A percentile compares a stretch with the other conserved stretches of the same genome.
Evolutionary conservation across 2,329 filamentous ascomycete species (phyloP).

Genomic region (Pestalotiopsis sp.): DNA sequence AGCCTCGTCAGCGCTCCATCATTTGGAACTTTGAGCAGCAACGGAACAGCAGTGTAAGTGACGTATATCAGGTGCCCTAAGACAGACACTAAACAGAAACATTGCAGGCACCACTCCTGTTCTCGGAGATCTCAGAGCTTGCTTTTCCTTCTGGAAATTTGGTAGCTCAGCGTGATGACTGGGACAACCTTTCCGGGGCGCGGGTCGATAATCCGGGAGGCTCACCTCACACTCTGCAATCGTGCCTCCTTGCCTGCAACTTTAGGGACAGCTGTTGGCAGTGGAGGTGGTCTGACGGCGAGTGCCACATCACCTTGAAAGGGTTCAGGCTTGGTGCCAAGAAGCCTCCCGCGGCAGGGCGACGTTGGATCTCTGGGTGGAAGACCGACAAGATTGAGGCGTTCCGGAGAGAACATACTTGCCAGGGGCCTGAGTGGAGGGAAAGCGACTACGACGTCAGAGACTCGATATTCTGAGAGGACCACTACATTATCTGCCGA

Average conservation of each 20-base stretch:
- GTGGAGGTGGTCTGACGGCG: not conserved
- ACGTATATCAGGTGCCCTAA: not conserved
- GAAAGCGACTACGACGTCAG: not conserved
- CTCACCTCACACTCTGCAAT: not conserved
- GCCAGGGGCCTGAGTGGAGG: conserved; percentile 1
- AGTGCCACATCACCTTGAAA: not conserved
- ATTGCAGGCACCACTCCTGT: not conserved
- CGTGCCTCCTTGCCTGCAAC: not conserved
- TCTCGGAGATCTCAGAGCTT: not conserved
- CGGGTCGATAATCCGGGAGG: not conserved
- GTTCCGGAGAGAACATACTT: not conserved
- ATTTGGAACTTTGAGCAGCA: conserved; percentile 7
- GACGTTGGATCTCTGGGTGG: conserved; percentile 1
- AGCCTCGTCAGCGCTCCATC: not conserved
- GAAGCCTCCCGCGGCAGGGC: not conserved
- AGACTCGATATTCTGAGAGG: not conserved
- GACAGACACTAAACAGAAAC: not conserved
- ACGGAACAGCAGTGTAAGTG: not conserved
- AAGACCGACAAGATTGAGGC: conserved; percentile 4
- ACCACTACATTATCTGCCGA: not conserved
- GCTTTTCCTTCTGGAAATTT: not conserved
- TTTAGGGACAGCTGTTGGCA: conserved; percentile 4
- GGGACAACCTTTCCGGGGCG: not conserved
- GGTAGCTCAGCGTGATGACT: not conserved
- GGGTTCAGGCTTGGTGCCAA: not conserved